phyloP scores from a whole-genome alignment of 1,284 basidiomycete species.

The Fistulina hepatica region DNA sequence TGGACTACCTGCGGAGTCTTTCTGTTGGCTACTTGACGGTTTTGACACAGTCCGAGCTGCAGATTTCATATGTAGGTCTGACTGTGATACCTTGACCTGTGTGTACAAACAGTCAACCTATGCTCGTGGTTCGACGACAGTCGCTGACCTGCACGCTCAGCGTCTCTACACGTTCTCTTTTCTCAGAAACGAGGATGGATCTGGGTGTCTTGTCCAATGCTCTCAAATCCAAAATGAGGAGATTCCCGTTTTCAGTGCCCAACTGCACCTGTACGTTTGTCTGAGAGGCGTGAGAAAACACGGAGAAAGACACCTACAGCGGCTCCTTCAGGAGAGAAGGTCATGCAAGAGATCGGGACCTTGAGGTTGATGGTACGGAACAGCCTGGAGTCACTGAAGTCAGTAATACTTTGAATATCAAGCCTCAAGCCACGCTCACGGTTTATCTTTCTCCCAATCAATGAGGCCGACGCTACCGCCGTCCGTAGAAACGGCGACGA shows the following conservation, averaged over 20 bases:
- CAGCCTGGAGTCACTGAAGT: conserved; percentile 28
- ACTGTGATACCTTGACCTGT: conserved; percentile 23
- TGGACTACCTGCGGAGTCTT: background rate
- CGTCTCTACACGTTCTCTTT: conserved; percentile 34
- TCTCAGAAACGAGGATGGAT: conserved; percentile 36
- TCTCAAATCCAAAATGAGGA: conserved; percentile 52
- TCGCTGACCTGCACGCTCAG: conserved; percentile 45
- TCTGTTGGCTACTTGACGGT: too few species aligned
- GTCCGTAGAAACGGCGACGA: conserved; percentile 47
- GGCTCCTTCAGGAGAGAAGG: conserved; percentile 59
- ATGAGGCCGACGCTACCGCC: conserved; percentile 44
- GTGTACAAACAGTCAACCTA: conserved; percentile 19
- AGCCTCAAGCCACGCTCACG: conserved; percentile 32
- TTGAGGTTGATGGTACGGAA: conserved; percentile 44
- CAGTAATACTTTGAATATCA: conserved; percentile 3
- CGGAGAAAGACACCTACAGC: too few species aligned
- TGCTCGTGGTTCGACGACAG: background rate
- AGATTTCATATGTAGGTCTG: background rate
- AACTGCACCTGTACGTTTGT: too few species aligned
- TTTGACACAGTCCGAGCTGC: conserved; percentile 12
- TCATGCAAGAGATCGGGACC: conserved; percentile 40
- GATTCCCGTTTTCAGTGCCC: conserved; percentile 50
- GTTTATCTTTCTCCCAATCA: conserved; percentile 64
- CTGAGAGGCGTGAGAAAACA: too few species aligned
- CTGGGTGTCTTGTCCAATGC: conserved; percentile 51